Evolutionary conservation across 768 basidiomycete genomes (phyloP), one percentile per base, ranked within the genome.

Genomic region (Neoboletus subvelutipes): DNA sequence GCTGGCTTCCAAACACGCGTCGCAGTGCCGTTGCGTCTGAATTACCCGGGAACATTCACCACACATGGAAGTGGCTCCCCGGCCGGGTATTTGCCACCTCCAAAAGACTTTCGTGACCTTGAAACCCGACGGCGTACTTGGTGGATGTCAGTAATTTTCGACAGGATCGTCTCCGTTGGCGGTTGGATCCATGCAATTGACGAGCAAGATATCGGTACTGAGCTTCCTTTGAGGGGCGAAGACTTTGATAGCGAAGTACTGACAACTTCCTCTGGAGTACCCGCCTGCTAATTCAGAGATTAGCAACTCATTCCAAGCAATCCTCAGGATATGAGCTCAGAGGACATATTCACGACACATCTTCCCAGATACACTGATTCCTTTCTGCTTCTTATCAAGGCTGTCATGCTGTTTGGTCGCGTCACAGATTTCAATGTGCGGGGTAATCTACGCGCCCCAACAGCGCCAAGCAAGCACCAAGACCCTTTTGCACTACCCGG

Each of bases 71-170:
- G 78, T 61, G 80, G 78, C 52, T 84, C 86, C n/a, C 85, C 88
- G 11, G 86, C 85, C 15, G 90, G 89, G 42, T 94, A 92, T 71
- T 75, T 94, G 15, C 84, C 87, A 4, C 88, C 91, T 15, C 91
- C 91, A 0, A 89, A 83, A 67, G 87, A 88, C 67, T 69, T 83
- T 42, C 82, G 81, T 20, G 92, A 93, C 60, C 72, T 92, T 54
- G 91, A 94, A 73, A 85, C 83, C 42, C 78, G 91, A 58, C 79
- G 92, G 49, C 80, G 92, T 51, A 88, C 90, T 5, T 94, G 92
- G 92, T 94, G 91, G 91, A 92, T 92, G 88, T 86, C 89, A 20
- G 84, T 94, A 40, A 73, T 92, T 45, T 92, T 93, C 68, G 91
- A 94, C 71, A 86, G 91, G 29, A 90, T 92, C 46, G 83, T 83